phyloP scores from a whole-genome alignment of 129 eudicot species.

The Smallanthus sonchifolius region DNA sequence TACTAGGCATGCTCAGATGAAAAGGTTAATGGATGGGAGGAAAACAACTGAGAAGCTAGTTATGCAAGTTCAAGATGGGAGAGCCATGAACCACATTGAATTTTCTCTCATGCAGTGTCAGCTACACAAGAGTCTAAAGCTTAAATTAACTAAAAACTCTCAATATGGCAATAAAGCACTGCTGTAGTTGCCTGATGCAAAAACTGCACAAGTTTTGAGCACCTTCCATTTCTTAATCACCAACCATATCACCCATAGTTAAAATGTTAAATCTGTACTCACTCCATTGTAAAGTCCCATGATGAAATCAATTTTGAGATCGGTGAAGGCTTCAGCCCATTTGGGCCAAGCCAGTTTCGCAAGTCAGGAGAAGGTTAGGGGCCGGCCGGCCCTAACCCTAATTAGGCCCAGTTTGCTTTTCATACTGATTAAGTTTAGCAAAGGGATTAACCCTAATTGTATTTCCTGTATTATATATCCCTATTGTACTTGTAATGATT shows the following conservation, averaged over 20 bases:
- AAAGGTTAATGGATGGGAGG: not conserved
- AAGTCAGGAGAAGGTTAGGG: too few species aligned
- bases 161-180: not conserved
- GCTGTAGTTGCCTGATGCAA: not conserved
- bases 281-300: not conserved
- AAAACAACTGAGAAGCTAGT: not conserved
- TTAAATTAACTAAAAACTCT: not conserved
- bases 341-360: too few species aligned
- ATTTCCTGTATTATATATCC: too few species aligned
- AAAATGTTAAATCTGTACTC: not conserved
- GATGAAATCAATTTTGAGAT: too few species aligned
- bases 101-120: not conserved
- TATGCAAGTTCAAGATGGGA: not conserved
- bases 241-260: slow-evolving; percentile 1
- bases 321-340: too few species aligned
- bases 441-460: too few species aligned
- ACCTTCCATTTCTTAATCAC: not conserved
- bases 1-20: not conserved
- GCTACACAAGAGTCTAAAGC: not conserved
- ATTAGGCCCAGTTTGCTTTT: too few species aligned
- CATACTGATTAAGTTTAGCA: too few species aligned
- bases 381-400: too few species aligned
- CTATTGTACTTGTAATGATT: too few species aligned
- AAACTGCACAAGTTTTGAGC: not conserved
- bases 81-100: not conserved